phyloP scores from a whole-genome alignment of 2,329 filamentous ascomycete species.

The Blastomyces parvus region DNA sequence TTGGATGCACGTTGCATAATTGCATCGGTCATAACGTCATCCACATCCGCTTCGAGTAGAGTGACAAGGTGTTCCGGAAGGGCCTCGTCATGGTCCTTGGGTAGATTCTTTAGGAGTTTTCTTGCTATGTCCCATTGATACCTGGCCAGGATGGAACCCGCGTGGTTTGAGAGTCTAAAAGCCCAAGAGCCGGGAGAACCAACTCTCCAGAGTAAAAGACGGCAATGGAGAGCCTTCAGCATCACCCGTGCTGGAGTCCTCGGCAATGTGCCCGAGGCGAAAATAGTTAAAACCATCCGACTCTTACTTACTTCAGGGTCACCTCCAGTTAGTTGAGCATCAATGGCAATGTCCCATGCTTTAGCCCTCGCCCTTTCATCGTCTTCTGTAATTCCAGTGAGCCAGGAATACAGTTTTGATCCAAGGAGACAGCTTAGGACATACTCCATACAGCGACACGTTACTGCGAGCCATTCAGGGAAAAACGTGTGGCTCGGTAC shows the following conservation, averaged over 20 bases:
- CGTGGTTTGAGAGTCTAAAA: constrained; percentile 55
- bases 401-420: constrained; percentile 61
- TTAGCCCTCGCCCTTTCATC: constrained; percentile 80
- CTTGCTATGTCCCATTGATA: constrained; percentile 75
- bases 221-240: constrained; percentile 84
- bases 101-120: constrained; percentile 43
- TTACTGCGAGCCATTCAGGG: constrained; percentile 71
- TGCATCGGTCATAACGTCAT: constrained; percentile 66
- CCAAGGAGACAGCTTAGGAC: constrained; percentile 70
- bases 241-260: constrained; percentile 74
- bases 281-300: constrained; percentile 71
- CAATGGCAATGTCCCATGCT: constrained; percentile 85
- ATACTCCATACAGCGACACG: constrained; percentile 72
- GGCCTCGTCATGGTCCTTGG: constrained; percentile 50
- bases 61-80: constrained; percentile 67
- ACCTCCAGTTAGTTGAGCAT: constrained; percentile 84
- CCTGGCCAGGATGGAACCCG: constrained; percentile 64
- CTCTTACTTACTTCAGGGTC: constrained; percentile 84
- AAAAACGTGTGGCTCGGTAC: constrained; percentile 80
- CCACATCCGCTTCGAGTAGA: constrained; percentile 69
- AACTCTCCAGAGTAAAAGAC: constrained; percentile 75
- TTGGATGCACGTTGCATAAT: constrained; percentile 83
- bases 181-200: constrained; percentile 56
- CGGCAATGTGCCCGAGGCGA: constrained; percentile 79
- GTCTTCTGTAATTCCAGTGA: constrained; percentile 73